These are phyloP conservation scores for Nannochloropsis salina DNA, from an alignment of 108 stramenopile species.

Conservation along the genomic window DNA sequence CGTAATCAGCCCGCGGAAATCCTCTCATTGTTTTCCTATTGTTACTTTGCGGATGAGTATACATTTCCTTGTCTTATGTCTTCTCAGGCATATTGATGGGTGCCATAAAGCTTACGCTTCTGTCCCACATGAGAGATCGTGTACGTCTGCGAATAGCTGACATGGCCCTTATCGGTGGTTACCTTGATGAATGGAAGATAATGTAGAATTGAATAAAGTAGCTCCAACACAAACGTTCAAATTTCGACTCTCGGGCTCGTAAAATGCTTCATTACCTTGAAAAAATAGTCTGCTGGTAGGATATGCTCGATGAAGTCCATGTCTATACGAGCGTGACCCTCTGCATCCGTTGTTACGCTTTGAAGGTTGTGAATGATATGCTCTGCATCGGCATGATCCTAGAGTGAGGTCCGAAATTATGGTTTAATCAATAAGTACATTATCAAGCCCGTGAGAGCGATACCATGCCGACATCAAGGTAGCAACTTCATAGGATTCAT, in stretches of 20 bases:
- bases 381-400: background rate
- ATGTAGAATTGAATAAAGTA: background rate
- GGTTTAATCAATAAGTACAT: background rate
- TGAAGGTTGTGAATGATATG: background rate
- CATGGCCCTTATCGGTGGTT: background rate
- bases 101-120: slow-evolving; percentile 8
- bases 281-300: background rate
- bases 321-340: background rate
- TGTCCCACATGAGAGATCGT: background rate
- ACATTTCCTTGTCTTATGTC: too few relatives aligned
- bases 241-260: background rate
- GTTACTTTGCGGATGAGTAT: too few relatives aligned
- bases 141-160: background rate
- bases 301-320: background rate
- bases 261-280: background rate
- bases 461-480: background rate
- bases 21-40: too few relatives aligned
- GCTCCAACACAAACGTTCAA: background rate
- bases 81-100: background rate
- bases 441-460: background rate
- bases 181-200: background rate
- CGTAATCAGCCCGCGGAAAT: too few relatives aligned
- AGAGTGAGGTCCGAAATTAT: background rate
- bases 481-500: background rate
- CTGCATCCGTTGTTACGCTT: background rate